These are phyloP conservation scores for Lodderomyces theae DNA, from an alignment of 1,139 yeast genomes.

Conservation along the genomic window DNA sequence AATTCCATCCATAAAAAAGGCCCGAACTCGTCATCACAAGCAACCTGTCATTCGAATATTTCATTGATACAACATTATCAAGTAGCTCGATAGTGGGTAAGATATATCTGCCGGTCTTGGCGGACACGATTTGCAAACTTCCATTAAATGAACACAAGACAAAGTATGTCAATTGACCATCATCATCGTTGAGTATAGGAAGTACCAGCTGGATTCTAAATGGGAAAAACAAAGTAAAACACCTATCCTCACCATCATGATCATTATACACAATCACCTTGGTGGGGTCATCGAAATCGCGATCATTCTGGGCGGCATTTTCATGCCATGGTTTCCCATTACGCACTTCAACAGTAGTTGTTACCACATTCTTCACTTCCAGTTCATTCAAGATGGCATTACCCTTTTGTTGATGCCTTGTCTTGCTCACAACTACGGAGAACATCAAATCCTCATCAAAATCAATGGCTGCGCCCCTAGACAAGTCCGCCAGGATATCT, in stretches of 20 bases:
- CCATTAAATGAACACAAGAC: conserved; percentile 74
- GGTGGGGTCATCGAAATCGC: conserved; percentile 48
- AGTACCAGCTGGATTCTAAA: conserved; percentile 42
- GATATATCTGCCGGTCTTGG: conserved; percentile 52
- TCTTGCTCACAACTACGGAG: conserved; percentile 33
- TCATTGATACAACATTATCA: conserved; percentile 51
- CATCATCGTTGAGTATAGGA: conserved; percentile 27
- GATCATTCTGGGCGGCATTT: conserved; percentile 29
- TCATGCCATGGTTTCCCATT: conserved; percentile 45
- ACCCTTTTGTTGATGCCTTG: conserved; percentile 20
- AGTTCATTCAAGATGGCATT: conserved; percentile 9
- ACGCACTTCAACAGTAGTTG: conserved; percentile 37
- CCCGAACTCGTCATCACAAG: conserved; percentile 55
- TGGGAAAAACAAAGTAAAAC: conserved; percentile 38
- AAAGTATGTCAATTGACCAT: conserved; percentile 34
- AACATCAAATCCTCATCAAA: conserved; percentile 41
- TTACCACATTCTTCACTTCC: conserved; percentile 3
- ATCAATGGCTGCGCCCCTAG: conserved; percentile 28
- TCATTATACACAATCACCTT: conserved; percentile 31
- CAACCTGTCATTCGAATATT: conserved; percentile 50
- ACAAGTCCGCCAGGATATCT: conserved; percentile 23
- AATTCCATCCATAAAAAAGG: conserved; percentile 48
- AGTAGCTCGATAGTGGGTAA: conserved; percentile 61
- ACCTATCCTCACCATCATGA: conserved; percentile 16
- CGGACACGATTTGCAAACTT: conserved; percentile 64